Evolutionary conservation across 169 alveolate genomes (phyloP).

Genomic region (Cytauxzoon felis): DNA sequence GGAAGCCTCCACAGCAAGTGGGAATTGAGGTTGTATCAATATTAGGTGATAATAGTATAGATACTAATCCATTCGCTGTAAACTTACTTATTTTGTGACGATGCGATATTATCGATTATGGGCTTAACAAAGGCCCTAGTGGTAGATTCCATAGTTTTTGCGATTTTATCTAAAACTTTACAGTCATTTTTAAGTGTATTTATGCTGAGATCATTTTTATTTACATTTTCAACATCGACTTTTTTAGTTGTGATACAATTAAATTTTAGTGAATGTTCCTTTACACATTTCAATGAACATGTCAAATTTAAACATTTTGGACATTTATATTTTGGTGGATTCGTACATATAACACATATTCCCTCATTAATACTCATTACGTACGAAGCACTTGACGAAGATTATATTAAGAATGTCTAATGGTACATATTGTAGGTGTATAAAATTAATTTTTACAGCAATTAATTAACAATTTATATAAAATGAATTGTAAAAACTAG

Average conservation of each 20-base stretch:
- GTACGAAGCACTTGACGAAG: too few species aligned
- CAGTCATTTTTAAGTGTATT: conserved; percentile 25
- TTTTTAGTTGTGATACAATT: conserved; percentile 8
- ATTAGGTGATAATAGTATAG: too few species aligned
- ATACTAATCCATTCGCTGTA: too few species aligned
- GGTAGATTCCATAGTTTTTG: conserved; percentile 45
- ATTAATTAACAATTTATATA: too few species aligned
- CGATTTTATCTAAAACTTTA: conserved; percentile 18
- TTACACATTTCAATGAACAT: conserved; percentile 36
- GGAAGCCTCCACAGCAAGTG: too few species aligned
- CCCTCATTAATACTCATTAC: too few species aligned
- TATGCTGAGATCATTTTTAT: conserved; percentile 21
- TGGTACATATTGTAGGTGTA: too few species aligned
- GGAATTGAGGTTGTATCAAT: too few species aligned
- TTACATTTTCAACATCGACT: conserved; percentile 7
- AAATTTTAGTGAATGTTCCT: conserved; percentile 13
- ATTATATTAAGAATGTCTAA: too few species aligned
- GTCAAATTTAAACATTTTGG: conserved; percentile 36
- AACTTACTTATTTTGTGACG: conserved; percentile 11
- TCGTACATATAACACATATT: conserved; percentile 24
- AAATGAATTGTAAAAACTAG: too few species aligned
- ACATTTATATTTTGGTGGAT: conserved; percentile 39
- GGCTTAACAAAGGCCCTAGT: conserved; percentile 44
- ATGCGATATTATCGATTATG: conserved; percentile 1
- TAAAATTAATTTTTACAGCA: too few species aligned